Evolutionary conservation across 495 filamentous ascomycete species (phyloP).

Genomic region (Sordaria brevicollis): DNA sequence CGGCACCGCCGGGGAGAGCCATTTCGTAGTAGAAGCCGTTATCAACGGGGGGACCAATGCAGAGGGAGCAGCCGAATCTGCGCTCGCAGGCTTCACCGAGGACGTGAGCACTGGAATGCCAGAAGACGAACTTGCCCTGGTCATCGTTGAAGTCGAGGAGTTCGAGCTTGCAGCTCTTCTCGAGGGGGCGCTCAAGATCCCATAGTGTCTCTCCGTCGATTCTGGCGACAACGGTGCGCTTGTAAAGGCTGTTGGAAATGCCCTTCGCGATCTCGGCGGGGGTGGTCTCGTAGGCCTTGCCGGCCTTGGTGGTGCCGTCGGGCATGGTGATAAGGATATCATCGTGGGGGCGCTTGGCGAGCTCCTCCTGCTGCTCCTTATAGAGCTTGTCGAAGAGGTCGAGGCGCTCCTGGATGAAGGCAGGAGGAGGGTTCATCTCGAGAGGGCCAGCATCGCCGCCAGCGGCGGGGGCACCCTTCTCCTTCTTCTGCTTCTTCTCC

Average conservation of each 20-base stretch:
- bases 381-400: conserved; percentile 81
- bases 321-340: conserved; percentile 56
- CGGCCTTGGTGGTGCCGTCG: conserved; percentile 49
- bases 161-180: conserved; percentile 66
- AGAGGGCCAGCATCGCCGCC: conserved; percentile 29
- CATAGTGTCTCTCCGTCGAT: conserved; percentile 67
- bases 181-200: conserved; percentile 86
- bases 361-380: conserved; percentile 65
- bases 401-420: conserved; percentile 76
- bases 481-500: conserved; percentile 25
- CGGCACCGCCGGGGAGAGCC: conserved; percentile 64
- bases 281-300: conserved; percentile 63
- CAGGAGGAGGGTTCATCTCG: conserved; percentile 57
- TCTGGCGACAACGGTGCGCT: conserved; percentile 71
- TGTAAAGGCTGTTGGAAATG: conserved; percentile 59
- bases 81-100: conserved; percentile 90
- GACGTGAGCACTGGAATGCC: conserved; percentile 88
- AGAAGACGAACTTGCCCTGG: conserved; percentile 52
- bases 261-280: conserved; percentile 54
- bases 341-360: conserved; percentile 53
- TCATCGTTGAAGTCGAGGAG: conserved; percentile 76
- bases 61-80: conserved; percentile 81
- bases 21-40: conserved; percentile 99
- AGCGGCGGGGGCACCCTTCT: conserved; percentile 31
- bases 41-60: conserved; percentile 75